Conservation (phyloP, 208 protist species). For the Leishmania lainsoni region DNA sequence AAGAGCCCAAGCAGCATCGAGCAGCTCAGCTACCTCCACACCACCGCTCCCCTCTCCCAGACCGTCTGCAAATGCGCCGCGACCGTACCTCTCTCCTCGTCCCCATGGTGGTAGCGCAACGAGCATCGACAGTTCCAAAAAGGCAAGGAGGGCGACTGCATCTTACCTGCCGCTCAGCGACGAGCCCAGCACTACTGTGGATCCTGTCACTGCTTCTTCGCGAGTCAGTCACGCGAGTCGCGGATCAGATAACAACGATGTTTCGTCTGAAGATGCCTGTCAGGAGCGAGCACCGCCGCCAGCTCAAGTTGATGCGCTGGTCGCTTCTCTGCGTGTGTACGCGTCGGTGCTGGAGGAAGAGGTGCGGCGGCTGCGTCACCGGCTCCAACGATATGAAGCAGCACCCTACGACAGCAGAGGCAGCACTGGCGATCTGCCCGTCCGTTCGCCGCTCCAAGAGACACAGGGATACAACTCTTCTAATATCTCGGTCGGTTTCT, state of each 20-base stretch:
- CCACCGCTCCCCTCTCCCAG: neutral
- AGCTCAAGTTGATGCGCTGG: neutral
- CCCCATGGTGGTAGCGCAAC: neutral
- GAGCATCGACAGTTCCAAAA: neutral
- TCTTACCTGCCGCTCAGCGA: neutral
- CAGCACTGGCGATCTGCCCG: too few relatives aligned
- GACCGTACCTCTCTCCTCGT: neutral
- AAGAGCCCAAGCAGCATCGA: neutral
- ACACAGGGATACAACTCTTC: neutral
- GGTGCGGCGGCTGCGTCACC: slow-evolving; percentile 2
- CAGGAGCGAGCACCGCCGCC: neutral
- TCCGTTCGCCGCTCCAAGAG: neutral
- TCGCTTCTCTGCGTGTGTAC: neutral
- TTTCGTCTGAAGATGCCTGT: neutral
- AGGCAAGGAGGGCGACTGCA: neutral
- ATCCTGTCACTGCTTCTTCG: neutral
- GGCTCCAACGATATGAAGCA: slow-evolving; percentile 7
- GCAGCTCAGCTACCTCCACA: neutral
- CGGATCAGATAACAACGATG: neutral
- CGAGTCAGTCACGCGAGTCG: neutral
- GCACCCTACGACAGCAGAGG: neutral
- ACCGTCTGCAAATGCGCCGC: neutral
- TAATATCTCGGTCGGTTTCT: neutral
- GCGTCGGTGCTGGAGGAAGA: slow-evolving; percentile 11
- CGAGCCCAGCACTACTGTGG: neutral